These are phyloP conservation scores for Zoysia matrella DNA, from an alignment of 202 grass and related monocot species.

Conservation along the genomic window DNA sequence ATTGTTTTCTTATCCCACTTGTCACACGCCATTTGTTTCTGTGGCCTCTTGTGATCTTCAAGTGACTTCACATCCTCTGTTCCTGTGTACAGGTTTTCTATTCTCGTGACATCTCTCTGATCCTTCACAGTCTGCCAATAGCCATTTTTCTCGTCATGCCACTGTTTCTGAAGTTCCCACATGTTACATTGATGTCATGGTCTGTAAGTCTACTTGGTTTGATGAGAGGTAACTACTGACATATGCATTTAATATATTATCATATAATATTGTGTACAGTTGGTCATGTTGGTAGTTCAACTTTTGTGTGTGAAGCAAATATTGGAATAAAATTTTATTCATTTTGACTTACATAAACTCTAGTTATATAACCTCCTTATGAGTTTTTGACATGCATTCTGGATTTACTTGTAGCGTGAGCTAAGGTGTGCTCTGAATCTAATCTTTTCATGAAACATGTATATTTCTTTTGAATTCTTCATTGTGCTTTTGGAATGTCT, in stretches of 20 bases:
- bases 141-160: conserved; percentile 72
- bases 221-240: conserved; percentile 63
- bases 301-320: background rate
- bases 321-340: background rate
- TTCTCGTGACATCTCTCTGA: conserved; percentile 68
- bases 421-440: background rate
- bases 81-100: conserved; percentile 81
- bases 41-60: conserved; percentile 34
- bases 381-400: background rate
- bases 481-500: background rate
- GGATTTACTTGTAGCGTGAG: background rate
- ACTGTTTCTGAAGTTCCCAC: conserved; percentile 68
- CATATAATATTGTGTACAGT: conserved; percentile 29
- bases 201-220: background rate
- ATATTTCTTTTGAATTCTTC: background rate
- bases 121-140: conserved; percentile 82
- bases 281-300: background rate
- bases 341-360: background rate
- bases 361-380: background rate
- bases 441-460: background rate
- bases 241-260: background rate
- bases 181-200: conserved; percentile 31
- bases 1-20: background rate
- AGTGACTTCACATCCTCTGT: conserved; percentile 40
- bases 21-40: conserved; percentile 15